Evolutionary conservation across 2,329 filamentous ascomycete genomes (phyloP).

Genomic region (Calonectria crousiana): DNA sequence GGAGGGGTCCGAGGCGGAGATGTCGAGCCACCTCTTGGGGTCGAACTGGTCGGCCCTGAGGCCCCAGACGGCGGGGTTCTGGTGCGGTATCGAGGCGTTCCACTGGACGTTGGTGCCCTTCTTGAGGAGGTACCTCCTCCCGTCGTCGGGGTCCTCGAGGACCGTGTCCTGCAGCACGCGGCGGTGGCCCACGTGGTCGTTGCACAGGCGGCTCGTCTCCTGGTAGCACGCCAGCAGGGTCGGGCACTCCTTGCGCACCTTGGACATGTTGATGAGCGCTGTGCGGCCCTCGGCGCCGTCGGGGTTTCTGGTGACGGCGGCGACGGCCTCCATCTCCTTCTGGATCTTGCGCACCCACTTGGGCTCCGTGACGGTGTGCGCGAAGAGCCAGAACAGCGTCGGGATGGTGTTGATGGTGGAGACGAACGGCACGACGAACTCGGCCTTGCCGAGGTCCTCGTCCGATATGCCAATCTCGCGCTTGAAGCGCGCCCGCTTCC

Average conservation of each 20-base stretch:
- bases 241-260: conserved; percentile 15
- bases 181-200: conserved; percentile 15
- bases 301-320: not conserved
- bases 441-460: conserved; percentile 6
- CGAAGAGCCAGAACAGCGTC: conserved; percentile 27
- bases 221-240: conserved; percentile 20
- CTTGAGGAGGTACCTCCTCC: conserved; percentile 25
- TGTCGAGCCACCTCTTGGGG: conserved; percentile 7
- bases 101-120: conserved; percentile 22
- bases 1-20: not conserved
- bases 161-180: conserved; percentile 14
- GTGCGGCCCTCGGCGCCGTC: not conserved
- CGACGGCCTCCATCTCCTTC: conserved; percentile 9
- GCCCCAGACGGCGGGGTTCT: conserved; percentile 17
- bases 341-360: conserved; percentile 5
- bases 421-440: conserved; percentile 19
- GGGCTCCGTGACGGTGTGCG: conserved; percentile 9
- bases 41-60: not conserved
- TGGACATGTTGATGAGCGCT: conserved; percentile 6
- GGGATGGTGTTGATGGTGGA: conserved; percentile 25
- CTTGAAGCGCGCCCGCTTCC: not conserved
- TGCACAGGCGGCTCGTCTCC: conserved; percentile 18
- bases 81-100: conserved; percentile 8
- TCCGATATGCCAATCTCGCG: conserved; percentile 1
- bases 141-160: conserved; percentile 16